Conservation (phyloP, 345 rosid genomes). For the Sapria himalayana region DNA sequence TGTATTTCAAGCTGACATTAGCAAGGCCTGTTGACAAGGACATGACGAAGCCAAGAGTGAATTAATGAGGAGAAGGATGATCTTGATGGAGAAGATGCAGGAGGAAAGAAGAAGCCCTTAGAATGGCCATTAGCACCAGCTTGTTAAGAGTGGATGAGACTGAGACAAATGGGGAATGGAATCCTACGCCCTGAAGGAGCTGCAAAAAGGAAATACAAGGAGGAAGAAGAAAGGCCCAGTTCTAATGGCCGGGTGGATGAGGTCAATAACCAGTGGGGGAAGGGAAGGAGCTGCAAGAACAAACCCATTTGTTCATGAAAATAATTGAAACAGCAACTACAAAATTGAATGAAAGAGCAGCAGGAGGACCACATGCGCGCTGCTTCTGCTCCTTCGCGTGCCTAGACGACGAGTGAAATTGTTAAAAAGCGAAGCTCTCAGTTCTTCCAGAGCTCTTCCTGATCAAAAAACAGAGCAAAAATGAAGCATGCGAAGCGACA, state of each 20-base stretch:
- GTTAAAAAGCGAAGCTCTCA: slow-evolving; percentile 44
- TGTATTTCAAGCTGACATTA: slow-evolving; percentile 90
- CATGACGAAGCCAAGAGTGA: slow-evolving; percentile 74
- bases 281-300: neutral
- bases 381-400: slow-evolving; percentile 17
- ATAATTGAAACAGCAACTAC: slow-evolving; percentile 14
- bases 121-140: slow-evolving; percentile 73
- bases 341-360: slow-evolving; percentile 18
- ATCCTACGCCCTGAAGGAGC: slow-evolving; percentile 78
- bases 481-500: neutral
- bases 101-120: slow-evolving; percentile 45
- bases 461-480: slow-evolving; percentile 1
- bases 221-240: slow-evolving; percentile 3
- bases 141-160: slow-evolving; percentile 65
- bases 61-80: slow-evolving; percentile 37
- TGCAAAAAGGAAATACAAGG: slow-evolving; percentile 9
- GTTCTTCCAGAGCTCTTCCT: slow-evolving; percentile 66
- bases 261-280: neutral
- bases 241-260: neutral
- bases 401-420: slow-evolving; percentile 29
- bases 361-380: slow-evolving; percentile 13
- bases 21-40: slow-evolving; percentile 91
- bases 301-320: slow-evolving; percentile 42
- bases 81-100: slow-evolving; percentile 56
- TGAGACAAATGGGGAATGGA: slow-evolving; percentile 79